Evolutionary conservation across 306 rosid genomes (phyloP).

Genomic region (Gleditsia sinensis): DNA sequence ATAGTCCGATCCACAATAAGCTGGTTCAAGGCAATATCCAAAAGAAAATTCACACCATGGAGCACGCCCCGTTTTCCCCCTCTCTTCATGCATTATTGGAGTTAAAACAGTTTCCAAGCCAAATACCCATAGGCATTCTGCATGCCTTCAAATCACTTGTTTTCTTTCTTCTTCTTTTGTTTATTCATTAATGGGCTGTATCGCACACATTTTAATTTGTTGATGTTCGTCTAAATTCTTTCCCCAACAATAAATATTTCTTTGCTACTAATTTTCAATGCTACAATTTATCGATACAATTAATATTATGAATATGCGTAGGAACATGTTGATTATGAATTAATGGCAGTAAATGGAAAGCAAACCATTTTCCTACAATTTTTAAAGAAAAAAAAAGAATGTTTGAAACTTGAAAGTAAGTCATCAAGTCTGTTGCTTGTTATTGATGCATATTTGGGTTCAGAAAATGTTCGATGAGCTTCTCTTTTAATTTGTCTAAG

Average conservation of each 20-base stretch:
- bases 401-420: conserved; percentile 20
- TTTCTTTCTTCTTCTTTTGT: neutral
- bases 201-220: neutral
- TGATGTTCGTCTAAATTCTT: too few relatives aligned
- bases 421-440: conserved; percentile 43
- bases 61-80: neutral
- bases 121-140: neutral
- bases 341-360: neutral
- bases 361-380: neutral
- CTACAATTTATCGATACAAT: neutral
- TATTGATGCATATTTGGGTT: conserved; percentile 48
- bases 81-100: neutral
- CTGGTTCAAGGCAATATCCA: neutral
- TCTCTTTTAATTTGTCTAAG: conserved; percentile 49
- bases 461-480: conserved; percentile 49
- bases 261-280: neutral
- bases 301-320: too few relatives aligned
- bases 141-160: neutral
- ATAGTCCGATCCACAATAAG: neutral
- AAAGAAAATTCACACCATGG: neutral
- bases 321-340: too few relatives aligned
- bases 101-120: neutral
- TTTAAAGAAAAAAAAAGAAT: neutral
- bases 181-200: neutral
- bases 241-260: too few relatives aligned